Percentiles rank a stretch among this genome's conserved stretches.
These are phyloP conservation scores for Vachellia pachyceras DNA, from an alignment of 306 rosid genomes.

Conservation along the genomic window DNA sequence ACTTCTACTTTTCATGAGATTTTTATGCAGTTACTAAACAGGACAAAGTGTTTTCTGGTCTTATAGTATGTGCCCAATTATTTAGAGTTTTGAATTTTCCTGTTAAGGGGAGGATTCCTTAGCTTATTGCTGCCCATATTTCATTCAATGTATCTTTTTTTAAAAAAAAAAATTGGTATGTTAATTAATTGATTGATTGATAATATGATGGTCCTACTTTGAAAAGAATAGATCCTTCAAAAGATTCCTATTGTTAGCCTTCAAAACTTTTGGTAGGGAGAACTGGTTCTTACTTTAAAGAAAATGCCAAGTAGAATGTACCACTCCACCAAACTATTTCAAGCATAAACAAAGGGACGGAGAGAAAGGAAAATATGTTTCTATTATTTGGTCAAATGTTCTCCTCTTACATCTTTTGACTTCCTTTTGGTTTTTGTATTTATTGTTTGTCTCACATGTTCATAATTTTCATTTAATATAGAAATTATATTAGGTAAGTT, in stretches of 20 bases:
- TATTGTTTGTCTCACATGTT: background rate
- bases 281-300: background rate
- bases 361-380: background rate
- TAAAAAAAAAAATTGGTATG: no score
- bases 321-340: background rate
- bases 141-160: background rate
- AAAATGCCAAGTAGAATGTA: constrained; percentile 1
- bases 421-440: background rate
- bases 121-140: background rate
- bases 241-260: background rate
- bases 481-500: background rate
- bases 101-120: background rate
- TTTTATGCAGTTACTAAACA: constrained; percentile 13
- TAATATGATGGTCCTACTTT: background rate
- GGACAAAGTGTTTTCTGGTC: background rate
- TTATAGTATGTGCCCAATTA: background rate
- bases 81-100: background rate
- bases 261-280: background rate
- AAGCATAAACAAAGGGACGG: background rate
- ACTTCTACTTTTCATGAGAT: constrained; percentile 30
- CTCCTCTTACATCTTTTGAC: background rate
- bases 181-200: background rate
- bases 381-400: constrained; percentile 18
- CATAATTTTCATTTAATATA: background rate
- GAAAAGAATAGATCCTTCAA: background rate